Base-by-base conservation (phyloP, 495 filamentous ascomycete genomes). In the Lasiosphaeriaceae sp. region DNA sequence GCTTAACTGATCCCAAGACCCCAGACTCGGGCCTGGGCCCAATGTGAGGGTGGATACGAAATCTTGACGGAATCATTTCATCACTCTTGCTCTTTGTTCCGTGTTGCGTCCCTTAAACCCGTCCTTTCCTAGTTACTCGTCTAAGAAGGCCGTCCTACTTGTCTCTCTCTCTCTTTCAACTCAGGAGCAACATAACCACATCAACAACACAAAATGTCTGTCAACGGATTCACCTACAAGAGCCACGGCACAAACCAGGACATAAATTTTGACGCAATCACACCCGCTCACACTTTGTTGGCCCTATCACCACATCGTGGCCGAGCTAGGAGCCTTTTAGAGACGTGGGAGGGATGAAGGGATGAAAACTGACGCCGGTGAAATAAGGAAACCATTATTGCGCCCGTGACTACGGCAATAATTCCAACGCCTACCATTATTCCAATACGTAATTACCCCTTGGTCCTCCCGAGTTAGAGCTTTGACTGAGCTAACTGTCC, bases 201-300 rank as follows among this genome's bases (percentile, higher is more conserved):
- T 3, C n/a, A 47, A 21, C 49, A 39, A 39, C 17, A 12, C 61
- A 52, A 48, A 31, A 55, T 55, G 44, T 47, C 52, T 48, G 60
- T 55, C 57, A 59, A 71, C 11, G 68, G 44, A n/a, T 78, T 72
- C 63, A 52, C 59, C 3, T 66, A 71, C 71, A 66, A 71, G 53
- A 61, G 68, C 58, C 58, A 48, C 31, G 76, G 75, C 58, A 68
- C 64, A 47, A 76, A 76, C 52, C 64, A 24, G 60, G 41, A 63
- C 58, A 72, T 74, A 62, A 62, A 52, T 44, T 21, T 7, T 5
- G 8, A 17, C 47, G 11, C 11, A 12, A 11, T 22, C n/a, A 11
- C 29, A 17, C n/a, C 9, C 17, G n/a, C 6, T 16, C 5, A 9
- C 29, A 6, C 11, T 11, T n/a, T 7, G 9, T 16, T 11, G 46